Conservation (phyloP, 805 yeast genomes). For the Suhomyces sp. region DNA sequence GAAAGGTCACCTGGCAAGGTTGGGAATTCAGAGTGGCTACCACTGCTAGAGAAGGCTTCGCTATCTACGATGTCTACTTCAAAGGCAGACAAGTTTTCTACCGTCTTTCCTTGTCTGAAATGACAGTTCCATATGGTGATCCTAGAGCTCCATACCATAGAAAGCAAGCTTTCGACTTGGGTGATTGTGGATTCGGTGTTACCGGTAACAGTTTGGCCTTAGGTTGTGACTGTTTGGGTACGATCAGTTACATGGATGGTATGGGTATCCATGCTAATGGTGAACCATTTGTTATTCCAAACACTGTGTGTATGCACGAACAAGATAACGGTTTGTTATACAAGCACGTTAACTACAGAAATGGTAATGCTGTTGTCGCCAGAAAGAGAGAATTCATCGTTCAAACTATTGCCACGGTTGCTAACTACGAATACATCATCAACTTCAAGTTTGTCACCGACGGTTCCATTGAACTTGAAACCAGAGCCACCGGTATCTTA, state of each 20-base stretch:
- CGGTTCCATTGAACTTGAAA: conserved; percentile 75
- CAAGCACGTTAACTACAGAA: conserved; percentile 81
- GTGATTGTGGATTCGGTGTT: conserved; percentile 81
- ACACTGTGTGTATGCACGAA: conserved; percentile 78
- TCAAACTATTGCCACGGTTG: conserved; percentile 81
- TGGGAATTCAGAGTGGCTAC: conserved; percentile 77
- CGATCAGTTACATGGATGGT: conserved; percentile 70
- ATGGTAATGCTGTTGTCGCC: conserved; percentile 64
- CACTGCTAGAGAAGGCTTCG: conserved; percentile 78
- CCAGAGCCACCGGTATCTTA: conserved; percentile 83
- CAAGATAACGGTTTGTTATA: conserved; percentile 74
- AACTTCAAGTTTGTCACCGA: conserved; percentile 74
- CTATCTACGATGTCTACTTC: conserved; percentile 67
- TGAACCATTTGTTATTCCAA: conserved; percentile 60
- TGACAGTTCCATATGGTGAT: conserved; percentile 89
- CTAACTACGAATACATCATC: conserved; percentile 77
- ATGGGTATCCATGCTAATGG: conserved; percentile 57
- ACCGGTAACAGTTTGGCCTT: conserved; percentile 65
- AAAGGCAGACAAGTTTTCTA: conserved; percentile 76
- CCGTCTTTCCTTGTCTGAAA: conserved; percentile 72
- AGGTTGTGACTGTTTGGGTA: conserved; percentile 84
- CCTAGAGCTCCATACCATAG: conserved; percentile 82
- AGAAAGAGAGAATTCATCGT: conserved; percentile 78
- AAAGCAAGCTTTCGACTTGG: conserved; percentile 84
- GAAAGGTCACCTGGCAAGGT: conserved; percentile 74